Percentiles rank a stretch among this genome's conserved stretches.
Conservation (phyloP, 192 early-diverging fungal genomes). For the Podila minutissima region DNA sequence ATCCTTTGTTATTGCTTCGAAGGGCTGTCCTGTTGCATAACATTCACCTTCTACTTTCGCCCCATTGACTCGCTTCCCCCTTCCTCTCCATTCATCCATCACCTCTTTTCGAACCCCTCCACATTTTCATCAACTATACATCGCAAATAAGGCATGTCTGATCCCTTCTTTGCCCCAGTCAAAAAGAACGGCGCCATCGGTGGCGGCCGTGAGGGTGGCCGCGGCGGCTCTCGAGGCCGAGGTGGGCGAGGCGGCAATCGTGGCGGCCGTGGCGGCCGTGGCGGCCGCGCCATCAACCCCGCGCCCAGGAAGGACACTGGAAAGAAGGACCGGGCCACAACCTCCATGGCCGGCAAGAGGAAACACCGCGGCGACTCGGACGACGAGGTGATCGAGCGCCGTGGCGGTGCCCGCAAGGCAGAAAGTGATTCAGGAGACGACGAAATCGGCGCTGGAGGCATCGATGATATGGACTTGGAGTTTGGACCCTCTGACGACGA, state of each 20-base stretch:
- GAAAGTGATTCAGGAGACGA: slow-evolving; percentile 58
- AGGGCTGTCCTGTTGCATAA: not conserved
- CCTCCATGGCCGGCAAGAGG: slow-evolving; percentile 43
- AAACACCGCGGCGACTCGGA: slow-evolving; percentile 41
- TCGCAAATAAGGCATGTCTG: slow-evolving; percentile 23
- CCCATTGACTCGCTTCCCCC: not conserved
- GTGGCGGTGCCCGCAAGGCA: slow-evolving; percentile 13
- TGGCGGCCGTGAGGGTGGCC: slow-evolving; percentile 12
- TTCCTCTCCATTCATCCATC: not conserved
- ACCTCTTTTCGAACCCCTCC: not conserved
- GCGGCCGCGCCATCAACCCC: slow-evolving; percentile 30
- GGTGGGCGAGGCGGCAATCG: not conserved
- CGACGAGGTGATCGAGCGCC: slow-evolving; percentile 3
- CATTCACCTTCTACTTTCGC: not conserved
- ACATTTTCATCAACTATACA: not conserved
- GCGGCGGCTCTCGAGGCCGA: slow-evolving; percentile 6
- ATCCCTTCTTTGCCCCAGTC: slow-evolving; percentile 48
- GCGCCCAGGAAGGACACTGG: slow-evolving; percentile 40
- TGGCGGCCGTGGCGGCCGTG: slow-evolving; percentile 1
- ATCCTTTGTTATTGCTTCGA: not conserved
- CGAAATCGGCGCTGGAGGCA: slow-evolving; percentile 61
- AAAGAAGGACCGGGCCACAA: slow-evolving; percentile 39
- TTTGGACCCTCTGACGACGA: slow-evolving; percentile 56
- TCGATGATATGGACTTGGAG: slow-evolving; percentile 67
- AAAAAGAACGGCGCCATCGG: slow-evolving; percentile 26